Conservation (phyloP, 805 yeast genomes). For the Candida vartiovaarae region DNA sequence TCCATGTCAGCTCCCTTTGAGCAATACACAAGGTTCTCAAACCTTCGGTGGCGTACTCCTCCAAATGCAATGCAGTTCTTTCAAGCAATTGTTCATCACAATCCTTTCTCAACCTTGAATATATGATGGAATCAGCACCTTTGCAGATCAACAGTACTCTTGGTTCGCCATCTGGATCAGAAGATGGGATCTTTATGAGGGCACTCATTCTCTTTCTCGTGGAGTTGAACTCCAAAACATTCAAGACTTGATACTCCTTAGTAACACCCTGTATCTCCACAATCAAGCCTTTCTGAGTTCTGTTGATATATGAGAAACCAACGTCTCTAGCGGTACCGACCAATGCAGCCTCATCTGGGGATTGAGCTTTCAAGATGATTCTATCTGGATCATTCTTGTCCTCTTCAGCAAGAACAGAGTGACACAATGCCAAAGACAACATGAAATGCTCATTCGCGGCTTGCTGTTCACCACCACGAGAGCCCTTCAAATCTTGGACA, state of each 20-base stretch:
- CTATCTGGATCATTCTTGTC: conserved; percentile 53
- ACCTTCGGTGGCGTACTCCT: conserved; percentile 78
- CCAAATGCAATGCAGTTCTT: conserved; percentile 66
- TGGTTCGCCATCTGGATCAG: conserved; percentile 28
- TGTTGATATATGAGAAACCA: conserved; percentile 60
- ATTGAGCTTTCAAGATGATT: conserved; percentile 61
- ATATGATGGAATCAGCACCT: conserved; percentile 81
- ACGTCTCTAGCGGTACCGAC: conserved; percentile 76
- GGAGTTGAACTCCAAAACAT: conserved; percentile 71
- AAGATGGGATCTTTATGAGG: conserved; percentile 58
- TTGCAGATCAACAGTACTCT: conserved; percentile 67
- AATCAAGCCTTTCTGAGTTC: conserved; percentile 62
- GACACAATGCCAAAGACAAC: conserved; percentile 72
- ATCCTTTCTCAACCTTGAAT: conserved; percentile 51
- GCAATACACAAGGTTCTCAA: conserved; percentile 78
- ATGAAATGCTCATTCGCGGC: conserved; percentile 64
- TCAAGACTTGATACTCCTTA: conserved; percentile 65
- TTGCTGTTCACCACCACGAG: conserved; percentile 43
- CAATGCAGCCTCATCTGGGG: conserved; percentile 84
- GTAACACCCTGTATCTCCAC: conserved; percentile 63
- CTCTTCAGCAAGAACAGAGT: conserved; percentile 66
- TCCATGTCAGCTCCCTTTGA: conserved; percentile 57
- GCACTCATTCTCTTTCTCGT: conserved; percentile 88
- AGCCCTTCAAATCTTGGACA: conserved; percentile 54
- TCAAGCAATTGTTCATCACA: conserved; percentile 41